Percentiles rank a stretch among this genome's conserved stretches.
phyloP scores from a whole-genome alignment of 2,329 filamentous ascomycete genomes.

The Ophiostoma pallidulum region DNA sequence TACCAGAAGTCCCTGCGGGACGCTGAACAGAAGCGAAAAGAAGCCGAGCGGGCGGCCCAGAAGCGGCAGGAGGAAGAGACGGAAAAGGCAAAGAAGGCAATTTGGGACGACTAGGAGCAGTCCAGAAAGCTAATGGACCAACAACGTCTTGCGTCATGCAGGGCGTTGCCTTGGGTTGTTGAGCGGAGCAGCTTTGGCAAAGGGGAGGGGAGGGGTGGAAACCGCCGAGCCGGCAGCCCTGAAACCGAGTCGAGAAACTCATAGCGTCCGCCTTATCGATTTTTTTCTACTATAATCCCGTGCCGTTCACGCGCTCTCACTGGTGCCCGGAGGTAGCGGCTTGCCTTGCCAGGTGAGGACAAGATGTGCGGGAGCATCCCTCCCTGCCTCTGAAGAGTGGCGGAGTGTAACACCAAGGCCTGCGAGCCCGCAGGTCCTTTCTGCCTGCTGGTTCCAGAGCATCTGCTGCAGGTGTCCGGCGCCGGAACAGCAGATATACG shows the following conservation, averaged over 20 bases:
- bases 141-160: not conserved
- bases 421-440: constrained; percentile 53
- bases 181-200: too few species aligned
- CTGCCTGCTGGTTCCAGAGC: constrained; percentile 60
- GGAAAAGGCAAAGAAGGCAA: constrained; percentile 68
- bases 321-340: constrained; percentile 19
- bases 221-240: too few species aligned
- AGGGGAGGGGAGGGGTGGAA: too few species aligned
- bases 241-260: not conserved
- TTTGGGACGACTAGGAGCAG: constrained; percentile 64
- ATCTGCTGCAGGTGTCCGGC: constrained; percentile 56
- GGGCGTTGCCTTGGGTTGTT: too few species aligned
- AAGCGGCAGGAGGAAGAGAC: constrained; percentile 51
- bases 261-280: constrained; percentile 1
- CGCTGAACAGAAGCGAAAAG: constrained; percentile 69
- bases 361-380: constrained; percentile 28
- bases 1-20: constrained; percentile 77
- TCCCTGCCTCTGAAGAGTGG: constrained; percentile 29
- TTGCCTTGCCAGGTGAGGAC: constrained; percentile 44
- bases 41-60: constrained; percentile 61
- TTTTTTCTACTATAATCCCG: not conserved
- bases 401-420: constrained; percentile 40
- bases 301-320: not conserved
- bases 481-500: constrained; percentile 53
- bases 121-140: constrained; percentile 2